These are phyloP conservation scores for Pleurotus cornucopiae DNA, from an alignment of 768 basidiomycete genomes.

Conservation along the genomic window DNA sequence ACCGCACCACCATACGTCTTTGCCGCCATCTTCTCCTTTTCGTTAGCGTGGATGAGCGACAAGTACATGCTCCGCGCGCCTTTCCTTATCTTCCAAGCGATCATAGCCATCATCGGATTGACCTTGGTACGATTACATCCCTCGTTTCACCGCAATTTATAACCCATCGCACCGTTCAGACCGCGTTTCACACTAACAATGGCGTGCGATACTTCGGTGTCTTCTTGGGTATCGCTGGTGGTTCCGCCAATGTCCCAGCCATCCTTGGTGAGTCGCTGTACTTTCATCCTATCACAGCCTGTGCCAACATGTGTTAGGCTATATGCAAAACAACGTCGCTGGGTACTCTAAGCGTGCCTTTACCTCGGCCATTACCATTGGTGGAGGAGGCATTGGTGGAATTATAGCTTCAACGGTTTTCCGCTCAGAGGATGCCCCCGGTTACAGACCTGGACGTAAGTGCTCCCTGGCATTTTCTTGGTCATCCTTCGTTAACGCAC, in stretches of 20 bases:
- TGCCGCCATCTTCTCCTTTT: constrained; percentile 28
- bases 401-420: constrained; percentile 35
- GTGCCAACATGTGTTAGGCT: neutral
- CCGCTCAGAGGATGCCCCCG: constrained; percentile 30
- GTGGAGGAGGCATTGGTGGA: constrained; percentile 34
- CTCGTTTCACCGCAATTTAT: neutral
- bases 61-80: constrained; percentile 27
- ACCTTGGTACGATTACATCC: constrained; percentile 12
- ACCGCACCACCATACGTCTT: constrained; percentile 31
- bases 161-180: neutral
- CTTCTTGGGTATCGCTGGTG: constrained; percentile 31
- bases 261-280: constrained; percentile 31
- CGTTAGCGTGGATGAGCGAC: constrained; percentile 35
- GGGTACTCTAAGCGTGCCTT: constrained; percentile 36
- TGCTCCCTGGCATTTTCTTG: neutral
- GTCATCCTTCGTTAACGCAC: constrained; percentile 4
- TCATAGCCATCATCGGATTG: constrained; percentile 29
- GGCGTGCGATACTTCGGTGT: constrained; percentile 13
- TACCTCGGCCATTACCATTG: constrained; percentile 30
- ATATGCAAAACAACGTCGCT: constrained; percentile 25
- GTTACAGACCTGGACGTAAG: constrained; percentile 11
- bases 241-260: constrained; percentile 30
- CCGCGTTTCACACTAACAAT: constrained; percentile 6
- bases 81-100: constrained; percentile 27
- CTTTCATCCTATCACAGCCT: constrained; percentile 18